phyloP scores from a whole-genome alignment of 2,329 filamentous ascomycete genomes.

The Ophiostoma himal-ulmi region DNA sequence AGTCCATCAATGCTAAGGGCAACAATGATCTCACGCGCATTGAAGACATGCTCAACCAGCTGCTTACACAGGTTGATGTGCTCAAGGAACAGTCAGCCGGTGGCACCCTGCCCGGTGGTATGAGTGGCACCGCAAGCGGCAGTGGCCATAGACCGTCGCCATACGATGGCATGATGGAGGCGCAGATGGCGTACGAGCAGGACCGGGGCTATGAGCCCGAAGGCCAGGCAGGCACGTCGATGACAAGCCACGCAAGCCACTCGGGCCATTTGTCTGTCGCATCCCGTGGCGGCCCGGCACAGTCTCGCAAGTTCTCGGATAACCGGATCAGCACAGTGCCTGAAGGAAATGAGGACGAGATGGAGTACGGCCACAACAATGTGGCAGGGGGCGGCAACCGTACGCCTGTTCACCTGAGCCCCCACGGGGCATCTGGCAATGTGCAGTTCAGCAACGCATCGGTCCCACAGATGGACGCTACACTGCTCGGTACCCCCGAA shows the following conservation, averaged over 20 bases:
- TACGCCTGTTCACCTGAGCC: slow-evolving; percentile 38
- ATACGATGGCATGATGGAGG: slow-evolving; percentile 64
- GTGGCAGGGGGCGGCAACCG: slow-evolving; percentile 52
- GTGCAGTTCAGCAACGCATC: slow-evolving; percentile 32
- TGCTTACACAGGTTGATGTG: slow-evolving; percentile 85
- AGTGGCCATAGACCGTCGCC: slow-evolving; percentile 49
- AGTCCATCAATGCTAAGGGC: slow-evolving; percentile 81
- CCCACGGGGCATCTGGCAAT: slow-evolving; percentile 45
- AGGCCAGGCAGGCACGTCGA: slow-evolving; percentile 69
- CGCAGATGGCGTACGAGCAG: slow-evolving; percentile 59
- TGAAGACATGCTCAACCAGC: slow-evolving; percentile 84
- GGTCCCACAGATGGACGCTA: slow-evolving; percentile 22
- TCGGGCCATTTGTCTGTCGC: slow-evolving; percentile 67
- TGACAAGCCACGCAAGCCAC: slow-evolving; percentile 60
- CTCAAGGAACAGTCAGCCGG: slow-evolving; percentile 58
- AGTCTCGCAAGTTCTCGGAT: slow-evolving; percentile 55
- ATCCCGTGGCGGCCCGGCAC: slow-evolving; percentile 37
- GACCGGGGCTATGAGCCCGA: slow-evolving; percentile 77
- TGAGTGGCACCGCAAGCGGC: slow-evolving; percentile 29
- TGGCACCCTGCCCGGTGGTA: slow-evolving; percentile 25
- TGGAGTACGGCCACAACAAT: slow-evolving; percentile 42
- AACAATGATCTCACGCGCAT: slow-evolving; percentile 83
- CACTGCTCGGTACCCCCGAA: slow-evolving; percentile 41
- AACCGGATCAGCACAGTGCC: slow-evolving; percentile 86
- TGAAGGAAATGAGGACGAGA: slow-evolving; percentile 73